Evolutionary conservation across 2,329 filamentous ascomycete species (phyloP), one percentile per base, ranked within the genome.

Genomic region (Chaetomiaceae sp.): DNA sequence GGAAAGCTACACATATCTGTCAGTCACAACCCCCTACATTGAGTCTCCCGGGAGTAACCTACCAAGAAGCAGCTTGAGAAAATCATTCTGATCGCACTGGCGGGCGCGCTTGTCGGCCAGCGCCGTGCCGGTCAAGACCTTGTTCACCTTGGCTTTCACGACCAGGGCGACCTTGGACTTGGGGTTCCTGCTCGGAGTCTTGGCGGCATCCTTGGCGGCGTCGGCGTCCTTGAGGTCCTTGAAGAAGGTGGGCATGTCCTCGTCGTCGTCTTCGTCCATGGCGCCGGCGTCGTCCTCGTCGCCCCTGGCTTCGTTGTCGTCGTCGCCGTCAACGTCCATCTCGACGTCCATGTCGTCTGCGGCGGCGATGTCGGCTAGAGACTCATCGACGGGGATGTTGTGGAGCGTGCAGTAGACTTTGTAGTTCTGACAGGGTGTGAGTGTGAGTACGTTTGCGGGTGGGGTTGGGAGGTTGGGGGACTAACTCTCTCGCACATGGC

Each of bases 81-180:
- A 97, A 62, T 96, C 91, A 46, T 87, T 91, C 71, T 97, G 89
- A 63, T 96, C 90, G 63, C 90, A 95, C 74, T 93, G 85, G 55
- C 89, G 79, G 10, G 91, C 81, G 58, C 92, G 77, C 72, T 87
- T 89, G 54, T 95, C 89, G 3, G 84, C 85, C 48, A 97, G 74
- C 42, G 83, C 79, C 0, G 91, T 96, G 57, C 86, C 81, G 64
- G 92, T 86, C 17, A 97, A 75, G 17, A 96, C 89, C 65, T 85
- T 88, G 62, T 86, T 77, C 39, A 97, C 86, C 72, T 97, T 97
- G 62, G 86, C 81, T 58, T 85, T 80, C n/a, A 99, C 86, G 30
- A 96, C 69, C 63, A 91, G 82, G 0, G 84, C 82, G 3, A 95
- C 83, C 66, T 86, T 89, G 7, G 87, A 88, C 73, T 86, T 89